Conservation (phyloP, 2,329 filamentous ascomycete genomes). For the Fusarium secorum region DNA sequence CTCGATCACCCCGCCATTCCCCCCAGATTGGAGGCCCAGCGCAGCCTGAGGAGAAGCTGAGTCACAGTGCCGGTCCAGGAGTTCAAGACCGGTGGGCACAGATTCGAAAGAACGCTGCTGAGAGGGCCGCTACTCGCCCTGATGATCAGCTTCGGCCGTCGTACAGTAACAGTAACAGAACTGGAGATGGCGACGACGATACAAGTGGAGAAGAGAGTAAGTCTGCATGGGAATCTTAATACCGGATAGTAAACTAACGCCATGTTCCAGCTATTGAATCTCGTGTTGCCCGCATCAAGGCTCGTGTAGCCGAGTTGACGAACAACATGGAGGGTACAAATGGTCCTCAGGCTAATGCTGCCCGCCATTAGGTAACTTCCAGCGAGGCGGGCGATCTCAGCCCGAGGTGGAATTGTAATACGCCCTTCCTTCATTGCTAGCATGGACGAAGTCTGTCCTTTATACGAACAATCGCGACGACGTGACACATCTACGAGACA, state of each 20-base stretch:
- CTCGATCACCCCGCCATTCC: constrained; percentile 49
- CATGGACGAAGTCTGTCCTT: constrained; percentile 12
- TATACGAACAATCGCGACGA: constrained; percentile 26
- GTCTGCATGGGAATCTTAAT: constrained; percentile 49
- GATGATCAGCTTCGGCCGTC: constrained; percentile 70
- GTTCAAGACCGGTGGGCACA: constrained; percentile 88
- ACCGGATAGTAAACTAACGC: constrained; percentile 31
- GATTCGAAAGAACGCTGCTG: constrained; percentile 92
- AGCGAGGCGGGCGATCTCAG: not conserved
- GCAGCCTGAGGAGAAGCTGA: constrained; percentile 47
- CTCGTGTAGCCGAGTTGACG: constrained; percentile 92
- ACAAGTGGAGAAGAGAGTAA: constrained; percentile 95
- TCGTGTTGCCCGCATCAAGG: constrained; percentile 96
- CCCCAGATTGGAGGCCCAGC: constrained; percentile 39
- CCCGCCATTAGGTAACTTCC: constrained; percentile 28
- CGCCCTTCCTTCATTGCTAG: constrained; percentile 17
- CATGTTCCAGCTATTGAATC: constrained; percentile 82
- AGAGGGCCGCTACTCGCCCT: constrained; percentile 72
- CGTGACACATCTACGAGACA: constrained; percentile 33
- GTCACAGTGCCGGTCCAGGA: constrained; percentile 45
- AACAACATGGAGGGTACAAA: constrained; percentile 74
- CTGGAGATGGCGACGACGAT: constrained; percentile 76
- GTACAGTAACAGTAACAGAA: constrained; percentile 65
- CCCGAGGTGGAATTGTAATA: not conserved
- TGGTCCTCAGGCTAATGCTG: constrained; percentile 44